Evolutionary conservation across 768 basidiomycete species (phyloP).

Genomic region (Collybia nuda): DNA sequence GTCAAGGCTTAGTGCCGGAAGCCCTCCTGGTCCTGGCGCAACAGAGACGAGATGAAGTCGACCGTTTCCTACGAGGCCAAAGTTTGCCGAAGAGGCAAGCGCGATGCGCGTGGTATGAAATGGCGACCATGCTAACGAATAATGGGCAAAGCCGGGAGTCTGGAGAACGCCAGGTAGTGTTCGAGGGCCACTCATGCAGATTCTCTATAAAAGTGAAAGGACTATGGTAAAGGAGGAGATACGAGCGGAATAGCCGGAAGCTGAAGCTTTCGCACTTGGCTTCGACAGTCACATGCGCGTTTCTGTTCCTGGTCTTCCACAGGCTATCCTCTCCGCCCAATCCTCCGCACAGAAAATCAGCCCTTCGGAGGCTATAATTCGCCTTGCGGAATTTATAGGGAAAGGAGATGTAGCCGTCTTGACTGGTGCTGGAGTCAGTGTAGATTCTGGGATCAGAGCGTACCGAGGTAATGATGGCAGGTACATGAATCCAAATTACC

Average conservation of each 20-base stretch:
- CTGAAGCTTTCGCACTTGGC: conserved; percentile 16
- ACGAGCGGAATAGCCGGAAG: conserved; percentile 7
- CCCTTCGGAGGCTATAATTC: conserved; percentile 53
- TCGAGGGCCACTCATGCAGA: conserved; percentile 29
- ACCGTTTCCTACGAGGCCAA: conserved; percentile 94
- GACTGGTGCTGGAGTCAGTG: conserved; percentile 92
- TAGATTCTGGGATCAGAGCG: conserved; percentile 94
- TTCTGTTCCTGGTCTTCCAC: conserved; percentile 76
- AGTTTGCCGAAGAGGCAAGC: conserved; percentile 86
- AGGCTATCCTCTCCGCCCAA: conserved; percentile 48
- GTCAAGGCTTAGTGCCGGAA: conserved; percentile 51
- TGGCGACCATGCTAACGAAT: conserved; percentile 81
- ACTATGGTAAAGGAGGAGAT: conserved; percentile 5
- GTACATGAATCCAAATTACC: conserved; percentile 90
- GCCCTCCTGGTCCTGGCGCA: conserved; percentile 43
- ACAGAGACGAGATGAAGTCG: conserved; percentile 71
- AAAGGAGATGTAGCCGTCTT: conserved; percentile 73
- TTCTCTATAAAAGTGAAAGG: background rate
- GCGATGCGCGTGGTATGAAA: conserved; percentile 77
- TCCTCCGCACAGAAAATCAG: conserved; percentile 36
- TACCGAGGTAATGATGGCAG: conserved; percentile 86
- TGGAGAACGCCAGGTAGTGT: conserved; percentile 53
- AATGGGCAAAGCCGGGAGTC: conserved; percentile 85
- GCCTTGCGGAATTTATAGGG: conserved; percentile 63
- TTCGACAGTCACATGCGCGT: conserved; percentile 66